These are phyloP conservation scores for Nothophoma quercina DNA, from an alignment of 2,329 filamentous ascomycete species.

Conservation along the genomic window DNA sequence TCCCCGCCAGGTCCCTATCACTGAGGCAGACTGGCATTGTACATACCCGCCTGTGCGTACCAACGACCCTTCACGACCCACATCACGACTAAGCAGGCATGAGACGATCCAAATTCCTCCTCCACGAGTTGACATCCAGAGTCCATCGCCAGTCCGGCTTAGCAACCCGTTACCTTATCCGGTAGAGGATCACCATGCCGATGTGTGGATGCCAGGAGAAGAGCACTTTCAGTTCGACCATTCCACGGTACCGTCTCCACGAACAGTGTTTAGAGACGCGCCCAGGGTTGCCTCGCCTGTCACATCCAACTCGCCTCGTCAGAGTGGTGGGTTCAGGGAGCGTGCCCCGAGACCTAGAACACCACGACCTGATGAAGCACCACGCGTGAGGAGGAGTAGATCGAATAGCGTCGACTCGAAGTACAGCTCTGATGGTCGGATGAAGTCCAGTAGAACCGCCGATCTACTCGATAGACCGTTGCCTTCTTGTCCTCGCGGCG, in stretches of 20 bases:
- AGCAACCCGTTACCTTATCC: conserved; percentile 53
- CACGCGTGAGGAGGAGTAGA: conserved; percentile 28
- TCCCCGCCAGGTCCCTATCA: conserved; percentile 29
- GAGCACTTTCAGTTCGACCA: conserved; percentile 51
- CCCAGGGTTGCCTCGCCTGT: conserved; percentile 32
- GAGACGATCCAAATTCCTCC: conserved; percentile 40
- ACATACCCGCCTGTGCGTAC: conserved; percentile 39
- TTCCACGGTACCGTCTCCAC: conserved; percentile 29
- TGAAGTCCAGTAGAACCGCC: conserved; percentile 21
- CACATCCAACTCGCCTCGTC: conserved; percentile 31
- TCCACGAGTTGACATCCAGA: conserved; percentile 45
- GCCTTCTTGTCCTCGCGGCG: conserved; percentile 72
- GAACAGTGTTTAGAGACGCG: conserved; percentile 33
- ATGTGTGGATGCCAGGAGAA: conserved; percentile 54
- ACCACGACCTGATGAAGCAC: conserved; percentile 30
- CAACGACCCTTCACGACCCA: conserved; percentile 35
- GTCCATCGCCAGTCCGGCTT: conserved; percentile 41
- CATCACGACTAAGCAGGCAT: conserved; percentile 37
- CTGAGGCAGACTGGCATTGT: conserved; percentile 41
- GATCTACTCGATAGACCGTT: conserved; percentile 35
- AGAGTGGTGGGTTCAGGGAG: conserved; percentile 20
- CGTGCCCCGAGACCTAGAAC: conserved; percentile 20
- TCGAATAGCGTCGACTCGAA: conserved; percentile 40
- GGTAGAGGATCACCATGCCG: conserved; percentile 50
- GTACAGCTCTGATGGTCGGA: conserved; percentile 32